Evolutionary conservation across 1,139 yeast species (phyloP).

Genomic region (Wickerhamomyces sp.): DNA sequence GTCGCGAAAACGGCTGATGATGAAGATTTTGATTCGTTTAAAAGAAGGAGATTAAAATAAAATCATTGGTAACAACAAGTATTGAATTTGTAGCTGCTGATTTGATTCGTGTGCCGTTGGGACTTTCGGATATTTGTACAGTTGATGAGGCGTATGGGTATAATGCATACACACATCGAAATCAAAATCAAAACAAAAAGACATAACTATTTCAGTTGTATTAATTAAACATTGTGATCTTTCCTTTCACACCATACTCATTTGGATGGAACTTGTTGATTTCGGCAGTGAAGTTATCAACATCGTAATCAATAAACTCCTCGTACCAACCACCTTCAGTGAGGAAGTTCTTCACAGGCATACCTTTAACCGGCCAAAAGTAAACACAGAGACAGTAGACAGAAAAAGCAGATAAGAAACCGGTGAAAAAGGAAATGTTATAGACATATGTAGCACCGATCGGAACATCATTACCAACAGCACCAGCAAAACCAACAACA

Average conservation of each 20-base stretch:
- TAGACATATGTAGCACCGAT: slow-evolving; percentile 73
- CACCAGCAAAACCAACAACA: slow-evolving; percentile 86
- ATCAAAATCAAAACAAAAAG: background rate
- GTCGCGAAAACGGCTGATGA: too few relatives aligned
- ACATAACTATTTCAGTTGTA: too few relatives aligned
- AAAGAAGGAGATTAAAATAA: too few relatives aligned
- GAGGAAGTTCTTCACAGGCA: slow-evolving; percentile 46
- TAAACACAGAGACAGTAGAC: slow-evolving; percentile 47
- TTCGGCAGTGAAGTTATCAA: slow-evolving; percentile 54
- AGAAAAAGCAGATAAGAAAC: slow-evolving; percentile 55
- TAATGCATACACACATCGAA: too few relatives aligned
- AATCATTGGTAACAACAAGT: too few relatives aligned
- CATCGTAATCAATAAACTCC: slow-evolving; percentile 51
- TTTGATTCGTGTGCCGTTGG: too few relatives aligned
- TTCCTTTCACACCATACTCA: slow-evolving; percentile 12
- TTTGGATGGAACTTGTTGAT: slow-evolving; percentile 21
- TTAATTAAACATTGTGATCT: background rate
- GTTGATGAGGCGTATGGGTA: too few relatives aligned
- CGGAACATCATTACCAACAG: slow-evolving; percentile 67
- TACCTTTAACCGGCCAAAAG: slow-evolving; percentile 57
- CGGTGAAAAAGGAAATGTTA: slow-evolving; percentile 69
- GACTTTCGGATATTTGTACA: too few relatives aligned
- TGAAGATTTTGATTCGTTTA: too few relatives aligned
- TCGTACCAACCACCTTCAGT: slow-evolving; percentile 60
- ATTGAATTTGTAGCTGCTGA: too few relatives aligned